phyloP scores from a whole-genome alignment of 169 alveolate genomes.

The Neospora caninum region DNA sequence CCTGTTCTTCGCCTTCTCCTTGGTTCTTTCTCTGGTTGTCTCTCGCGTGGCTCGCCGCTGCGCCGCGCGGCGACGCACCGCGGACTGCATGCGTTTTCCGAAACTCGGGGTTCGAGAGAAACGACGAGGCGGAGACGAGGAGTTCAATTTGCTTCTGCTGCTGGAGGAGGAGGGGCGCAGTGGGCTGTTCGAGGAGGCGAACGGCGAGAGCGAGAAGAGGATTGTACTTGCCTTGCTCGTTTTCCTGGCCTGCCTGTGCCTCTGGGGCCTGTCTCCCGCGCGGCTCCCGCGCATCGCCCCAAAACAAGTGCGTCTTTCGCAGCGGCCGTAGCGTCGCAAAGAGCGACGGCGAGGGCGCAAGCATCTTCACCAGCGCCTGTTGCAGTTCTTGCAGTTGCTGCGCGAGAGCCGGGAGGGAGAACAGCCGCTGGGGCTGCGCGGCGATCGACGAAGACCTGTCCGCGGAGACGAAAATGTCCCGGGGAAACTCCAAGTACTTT shows the following conservation, averaged over 20 bases:
- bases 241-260: no score
- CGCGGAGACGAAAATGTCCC: not conserved
- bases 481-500: not conserved
- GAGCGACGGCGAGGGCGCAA: not conserved
- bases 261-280: no score
- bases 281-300: not conserved
- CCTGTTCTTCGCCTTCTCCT: no score
- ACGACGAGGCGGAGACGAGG: not conserved
- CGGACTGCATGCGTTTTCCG: not conserved
- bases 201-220: not conserved
- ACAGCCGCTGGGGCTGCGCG: not conserved
- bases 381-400: constrained; percentile 10
- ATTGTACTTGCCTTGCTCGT: no score
- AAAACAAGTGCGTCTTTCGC: not conserved
- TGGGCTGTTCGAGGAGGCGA: not conserved
- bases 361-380: not conserved
- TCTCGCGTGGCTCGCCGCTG: not conserved
- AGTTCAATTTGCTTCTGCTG: not conserved
- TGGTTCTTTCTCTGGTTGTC: no score
- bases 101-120: not conserved
- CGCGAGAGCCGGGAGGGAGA: not conserved
- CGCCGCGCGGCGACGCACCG: not conserved
- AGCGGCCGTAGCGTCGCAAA: not conserved
- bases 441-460: not conserved
- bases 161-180: constrained; percentile 7